Evolutionary conservation across 108 stramenopile genomes (phyloP).

Genomic region (Pseudonitzschia pungens): DNA sequence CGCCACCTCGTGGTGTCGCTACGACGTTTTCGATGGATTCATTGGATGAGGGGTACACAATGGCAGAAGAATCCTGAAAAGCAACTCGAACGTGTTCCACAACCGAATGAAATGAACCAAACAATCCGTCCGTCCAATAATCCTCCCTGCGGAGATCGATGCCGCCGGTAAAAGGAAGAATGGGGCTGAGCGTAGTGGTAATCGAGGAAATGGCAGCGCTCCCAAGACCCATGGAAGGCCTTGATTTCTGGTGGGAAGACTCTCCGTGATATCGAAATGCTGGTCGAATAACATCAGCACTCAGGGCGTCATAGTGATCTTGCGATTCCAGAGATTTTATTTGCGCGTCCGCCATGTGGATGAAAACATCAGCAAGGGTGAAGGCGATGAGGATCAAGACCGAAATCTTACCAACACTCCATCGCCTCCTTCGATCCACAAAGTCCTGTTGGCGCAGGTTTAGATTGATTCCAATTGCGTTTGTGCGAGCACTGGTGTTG

Average conservation of each 20-base stretch:
- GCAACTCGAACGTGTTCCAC: slow-evolving; percentile 35
- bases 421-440: slow-evolving; percentile 10
- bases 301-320: slow-evolving; percentile 32
- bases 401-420: slow-evolving; percentile 36
- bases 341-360: slow-evolving; percentile 31
- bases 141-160: slow-evolving; percentile 52
- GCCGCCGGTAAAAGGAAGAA: slow-evolving; percentile 60
- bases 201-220: slow-evolving; percentile 49
- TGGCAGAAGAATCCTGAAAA: slow-evolving; percentile 14
- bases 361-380: slow-evolving; percentile 25
- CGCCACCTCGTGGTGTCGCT: slow-evolving; percentile 30
- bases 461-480: not conserved
- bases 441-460: not conserved
- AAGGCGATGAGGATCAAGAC: slow-evolving; percentile 25
- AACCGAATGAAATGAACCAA: slow-evolving; percentile 22
- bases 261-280: slow-evolving; percentile 27
- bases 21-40: slow-evolving; percentile 11
- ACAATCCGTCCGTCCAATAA: slow-evolving; percentile 36
- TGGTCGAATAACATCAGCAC: slow-evolving; percentile 41
- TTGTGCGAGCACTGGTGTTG: too few species aligned
- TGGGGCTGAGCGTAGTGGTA: slow-evolving; percentile 49
- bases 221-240: slow-evolving; percentile 32
- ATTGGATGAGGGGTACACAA: not conserved
- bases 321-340: slow-evolving; percentile 28
- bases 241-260: not conserved